phyloP scores from a whole-genome alignment of 2,329 filamentous ascomycete species.

The Zalaria sp. region DNA sequence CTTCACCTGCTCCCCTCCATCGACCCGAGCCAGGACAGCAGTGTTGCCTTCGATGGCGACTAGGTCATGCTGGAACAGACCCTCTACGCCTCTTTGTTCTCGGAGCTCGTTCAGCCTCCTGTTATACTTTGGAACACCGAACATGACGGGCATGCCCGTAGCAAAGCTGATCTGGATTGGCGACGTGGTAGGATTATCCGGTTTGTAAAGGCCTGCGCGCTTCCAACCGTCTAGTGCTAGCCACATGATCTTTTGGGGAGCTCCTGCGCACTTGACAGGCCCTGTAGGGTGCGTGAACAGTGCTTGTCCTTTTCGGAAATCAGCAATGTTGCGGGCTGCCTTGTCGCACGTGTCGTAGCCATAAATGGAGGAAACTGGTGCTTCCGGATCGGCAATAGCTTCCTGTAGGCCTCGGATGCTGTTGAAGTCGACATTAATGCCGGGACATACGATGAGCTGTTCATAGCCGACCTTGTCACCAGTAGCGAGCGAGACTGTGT shows the following conservation, averaged over 20 bases:
- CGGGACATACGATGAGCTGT: slow-evolving; percentile 47
- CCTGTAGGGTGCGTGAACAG: slow-evolving; percentile 25
- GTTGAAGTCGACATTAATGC: slow-evolving; percentile 8
- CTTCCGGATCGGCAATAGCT: slow-evolving; percentile 20
- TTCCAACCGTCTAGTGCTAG: slow-evolving; percentile 25
- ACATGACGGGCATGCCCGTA: slow-evolving; percentile 24
- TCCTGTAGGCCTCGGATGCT: slow-evolving; percentile 10
- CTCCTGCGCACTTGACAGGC: slow-evolving; percentile 25
- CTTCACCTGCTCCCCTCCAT: slow-evolving; percentile 14
- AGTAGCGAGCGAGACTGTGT: slow-evolving; percentile 39
- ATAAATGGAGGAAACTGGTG: slow-evolving; percentile 23
- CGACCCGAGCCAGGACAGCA: slow-evolving; percentile 17
- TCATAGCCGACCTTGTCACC: slow-evolving; percentile 47
- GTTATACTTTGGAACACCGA: slow-evolving; percentile 25
- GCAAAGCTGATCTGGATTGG: slow-evolving; percentile 23
- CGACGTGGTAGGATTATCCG: slow-evolving; percentile 12
- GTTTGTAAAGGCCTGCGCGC: slow-evolving; percentile 19
- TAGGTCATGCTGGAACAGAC: slow-evolving; percentile 24
- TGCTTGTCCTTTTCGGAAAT: slow-evolving; percentile 19
- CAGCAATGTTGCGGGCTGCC: slow-evolving; percentile 16
- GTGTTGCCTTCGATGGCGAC: slow-evolving; percentile 22
- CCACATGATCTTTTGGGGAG: slow-evolving; percentile 28
- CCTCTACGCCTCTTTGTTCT: slow-evolving; percentile 20
- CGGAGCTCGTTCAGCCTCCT: slow-evolving; percentile 21
- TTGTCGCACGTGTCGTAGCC: slow-evolving; percentile 25